Evolutionary conservation across 306 rosid species (phyloP).

Genomic region (Sindora glabra): DNA sequence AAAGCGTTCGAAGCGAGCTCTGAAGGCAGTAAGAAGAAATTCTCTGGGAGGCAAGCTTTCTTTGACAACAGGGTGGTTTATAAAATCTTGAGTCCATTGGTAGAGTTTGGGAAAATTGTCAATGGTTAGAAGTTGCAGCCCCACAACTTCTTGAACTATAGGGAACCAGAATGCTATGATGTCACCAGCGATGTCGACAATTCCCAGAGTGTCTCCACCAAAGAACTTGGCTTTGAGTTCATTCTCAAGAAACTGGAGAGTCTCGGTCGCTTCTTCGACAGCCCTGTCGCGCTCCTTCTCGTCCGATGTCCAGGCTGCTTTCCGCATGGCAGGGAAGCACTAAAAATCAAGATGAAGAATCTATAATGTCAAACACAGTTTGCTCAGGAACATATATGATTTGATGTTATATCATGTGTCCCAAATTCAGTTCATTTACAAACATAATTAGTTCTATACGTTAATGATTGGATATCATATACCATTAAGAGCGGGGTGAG

Average conservation of each 20-base stretch:
- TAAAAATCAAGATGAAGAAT: not conserved
- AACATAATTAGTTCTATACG: too few species aligned
- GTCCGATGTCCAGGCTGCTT: slow-evolving; percentile 16
- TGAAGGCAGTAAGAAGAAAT: slow-evolving; percentile 6
- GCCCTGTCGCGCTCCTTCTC: slow-evolving; percentile 22
- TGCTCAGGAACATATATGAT: too few species aligned
- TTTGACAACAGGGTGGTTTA: slow-evolving; percentile 24
- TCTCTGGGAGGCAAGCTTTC: slow-evolving; percentile 28
- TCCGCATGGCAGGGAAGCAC: slow-evolving; percentile 12
- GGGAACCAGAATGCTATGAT: slow-evolving; percentile 43
- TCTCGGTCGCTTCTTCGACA: slow-evolving; percentile 9
- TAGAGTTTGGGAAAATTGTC: slow-evolving; percentile 36
- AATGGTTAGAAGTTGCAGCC: slow-evolving; percentile 16
- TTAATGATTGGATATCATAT: too few species aligned
- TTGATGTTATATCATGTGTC: too few species aligned
- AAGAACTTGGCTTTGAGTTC: slow-evolving; percentile 28
- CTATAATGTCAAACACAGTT: too few species aligned
- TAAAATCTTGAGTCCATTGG: slow-evolving; percentile 39
- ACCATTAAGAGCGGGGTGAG: too few species aligned
- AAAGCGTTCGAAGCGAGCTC: not conserved
- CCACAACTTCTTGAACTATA: slow-evolving; percentile 29
- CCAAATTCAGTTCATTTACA: too few species aligned
- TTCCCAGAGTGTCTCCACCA: slow-evolving; percentile 25
- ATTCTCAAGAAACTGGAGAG: slow-evolving; percentile 22
- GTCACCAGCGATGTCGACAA: slow-evolving; percentile 40